These are phyloP conservation scores for Aechmea fasciata DNA, from an alignment of 176 grass and related monocot genomes.

Conservation along the genomic window DNA sequence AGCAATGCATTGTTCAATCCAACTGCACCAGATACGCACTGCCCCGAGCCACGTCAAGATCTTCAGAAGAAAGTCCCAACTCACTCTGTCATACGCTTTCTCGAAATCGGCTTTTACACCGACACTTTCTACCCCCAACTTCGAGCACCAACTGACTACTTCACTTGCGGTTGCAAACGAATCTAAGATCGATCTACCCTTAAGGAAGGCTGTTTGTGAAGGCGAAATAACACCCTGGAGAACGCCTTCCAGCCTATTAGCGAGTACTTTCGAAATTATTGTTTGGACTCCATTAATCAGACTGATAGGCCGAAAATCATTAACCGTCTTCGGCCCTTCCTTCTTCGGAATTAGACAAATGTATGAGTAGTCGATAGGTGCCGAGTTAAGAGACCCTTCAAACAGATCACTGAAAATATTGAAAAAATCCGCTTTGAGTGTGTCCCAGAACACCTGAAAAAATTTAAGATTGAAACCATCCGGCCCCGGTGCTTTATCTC, in stretches of 20 bases:
- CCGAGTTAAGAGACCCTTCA: background rate
- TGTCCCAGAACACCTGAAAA: background rate
- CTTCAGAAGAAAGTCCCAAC: no score
- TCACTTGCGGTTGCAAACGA: no score
- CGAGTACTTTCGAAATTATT: background rate
- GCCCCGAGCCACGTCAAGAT: no score
- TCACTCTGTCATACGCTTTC: no score
- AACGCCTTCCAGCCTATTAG: background rate
- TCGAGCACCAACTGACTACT: no score
- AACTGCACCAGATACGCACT: no score
- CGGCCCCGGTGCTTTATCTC: background rate
- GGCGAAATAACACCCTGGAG: no score
- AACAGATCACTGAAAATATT: background rate
- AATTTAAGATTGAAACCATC: background rate
- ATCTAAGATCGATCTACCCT: no score
- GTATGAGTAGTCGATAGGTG: background rate
- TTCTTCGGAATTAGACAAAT: background rate
- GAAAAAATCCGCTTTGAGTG: background rate
- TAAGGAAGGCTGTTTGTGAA: no score
- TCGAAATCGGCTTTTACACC: no score
- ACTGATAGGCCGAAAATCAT: background rate
- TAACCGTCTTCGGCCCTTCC: background rate
- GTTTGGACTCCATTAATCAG: background rate
- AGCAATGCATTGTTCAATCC: no score
- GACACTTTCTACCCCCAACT: no score